Evolutionary conservation across 129 eudicot species (phyloP), one percentile per base, ranked within the genome.

Genomic region (Scalesia atractyloides): DNA sequence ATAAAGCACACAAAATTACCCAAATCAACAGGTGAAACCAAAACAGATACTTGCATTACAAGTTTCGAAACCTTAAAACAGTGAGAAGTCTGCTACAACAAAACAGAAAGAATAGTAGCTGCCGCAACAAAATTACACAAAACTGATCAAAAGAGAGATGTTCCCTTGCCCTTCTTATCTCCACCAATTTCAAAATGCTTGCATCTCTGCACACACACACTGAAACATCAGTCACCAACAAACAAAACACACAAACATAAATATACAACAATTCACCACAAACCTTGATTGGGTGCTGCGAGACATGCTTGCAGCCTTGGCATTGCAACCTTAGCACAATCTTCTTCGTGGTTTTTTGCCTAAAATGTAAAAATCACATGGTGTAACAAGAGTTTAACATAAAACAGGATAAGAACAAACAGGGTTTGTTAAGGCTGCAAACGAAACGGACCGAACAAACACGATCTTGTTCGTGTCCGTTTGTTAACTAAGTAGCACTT

Each of bases 181-280:
- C 84, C 84, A 74, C 84, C 84, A 15, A 80, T 80, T 52, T 80
- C 84, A 68, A 80, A 80, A 80, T 80, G 84, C 76, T 80, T 80
- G 84, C 84, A 80, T 69, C 84, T 80, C 84, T 80, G 75, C 54
- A 65, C 7, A 17, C 11, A 22, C 65, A 15, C 12, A 34, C 36
- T 11, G 0, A 61, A 51, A 5, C 37, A 61, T 22, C 13, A 12
- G 66, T 44, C 19, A 66, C 39, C 4, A 34, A 37, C 30, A 5
- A 24, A 37, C 7, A 9, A 54, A 26, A 64, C 24, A 53, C 6
- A 43, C n/a, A 44, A 60, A 14, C 16, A 49, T 9, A 9, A 2
- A 34, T 6, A 15, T 8, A 62, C 5, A 0, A 4, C 9, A 9
- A 30, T 19, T 33, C 9, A 17, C 11, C 1, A 12, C 22, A 16